Percentiles rank a stretch among this genome's conserved stretches.
Conservation (phyloP, 2,329 filamentous ascomycete species). For the Sporothrix brunneoviolacea region DNA sequence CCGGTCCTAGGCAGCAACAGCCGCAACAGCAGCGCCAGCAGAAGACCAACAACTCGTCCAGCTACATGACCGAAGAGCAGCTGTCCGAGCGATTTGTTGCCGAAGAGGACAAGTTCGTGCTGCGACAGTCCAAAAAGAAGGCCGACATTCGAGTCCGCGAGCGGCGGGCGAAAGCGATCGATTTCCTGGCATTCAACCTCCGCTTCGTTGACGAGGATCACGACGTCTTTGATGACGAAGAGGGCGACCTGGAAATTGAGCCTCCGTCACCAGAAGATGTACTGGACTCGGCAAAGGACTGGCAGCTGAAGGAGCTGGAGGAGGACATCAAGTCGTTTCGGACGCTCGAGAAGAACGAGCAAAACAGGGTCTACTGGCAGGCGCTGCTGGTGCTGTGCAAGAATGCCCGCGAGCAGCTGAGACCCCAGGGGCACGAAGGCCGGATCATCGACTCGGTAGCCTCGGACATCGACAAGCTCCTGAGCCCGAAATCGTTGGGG, state of each 20-base stretch:
- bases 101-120: conserved; percentile 90
- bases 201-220: conserved; percentile 80
- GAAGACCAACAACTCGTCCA: conserved; percentile 9
- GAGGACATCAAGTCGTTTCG: conserved; percentile 76
- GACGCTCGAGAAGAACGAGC: conserved; percentile 67
- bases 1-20: conserved; percentile 24
- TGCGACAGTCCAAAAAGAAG: conserved; percentile 97
- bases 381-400: conserved; percentile 79
- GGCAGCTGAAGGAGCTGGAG: conserved; percentile 67
- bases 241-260: conserved; percentile 64
- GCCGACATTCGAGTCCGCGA: conserved; percentile 90
- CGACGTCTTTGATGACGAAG: conserved; percentile 79
- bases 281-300: conserved; percentile 60
- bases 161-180: conserved; percentile 83
- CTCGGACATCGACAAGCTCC: conserved; percentile 78
- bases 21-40: conserved; percentile 11
- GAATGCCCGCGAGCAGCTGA: conserved; percentile 61
- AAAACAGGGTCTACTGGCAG: conserved; percentile 87
- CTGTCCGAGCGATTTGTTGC: conserved; percentile 79
- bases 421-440: conserved; percentile 31
- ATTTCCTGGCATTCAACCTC: conserved; percentile 86
- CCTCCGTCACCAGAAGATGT: conserved; percentile 76
- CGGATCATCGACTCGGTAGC: conserved; percentile 77
- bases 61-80: conserved; percentile 61
- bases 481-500: conserved; percentile 76